A percentile compares a stretch with the other conserved stretches of the same genome.
Evolutionary conservation across 1,284 basidiomycete genomes (phyloP).

Genomic region (Fomitiporia mediterranea): DNA sequence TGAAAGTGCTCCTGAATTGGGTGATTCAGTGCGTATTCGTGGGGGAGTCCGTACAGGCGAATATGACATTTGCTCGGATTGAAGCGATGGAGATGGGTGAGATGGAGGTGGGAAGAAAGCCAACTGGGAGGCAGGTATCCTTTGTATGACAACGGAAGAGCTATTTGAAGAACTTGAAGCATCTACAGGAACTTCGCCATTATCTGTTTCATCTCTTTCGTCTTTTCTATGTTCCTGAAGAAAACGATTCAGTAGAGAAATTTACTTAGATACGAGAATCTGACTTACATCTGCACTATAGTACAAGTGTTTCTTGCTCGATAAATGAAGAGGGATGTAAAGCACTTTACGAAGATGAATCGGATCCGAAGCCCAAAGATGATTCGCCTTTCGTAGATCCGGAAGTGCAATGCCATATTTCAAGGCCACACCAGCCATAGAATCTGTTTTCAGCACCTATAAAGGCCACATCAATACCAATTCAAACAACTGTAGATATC

Average conservation of each 20-base stretch:
- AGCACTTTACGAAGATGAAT: constrained; percentile 82
- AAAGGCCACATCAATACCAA: background rate
- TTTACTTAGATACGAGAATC: background rate
- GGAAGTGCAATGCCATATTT: constrained; percentile 82
- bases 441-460: constrained; percentile 70
- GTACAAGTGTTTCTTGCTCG: constrained; percentile 27
- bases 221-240: constrained; percentile 24
- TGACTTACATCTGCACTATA: constrained; percentile 2
- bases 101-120: constrained; percentile 57
- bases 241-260: background rate
- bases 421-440: constrained; percentile 79
- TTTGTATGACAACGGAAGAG: constrained; percentile 38
- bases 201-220: constrained; percentile 27
- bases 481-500: background rate
- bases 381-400: constrained; percentile 81
- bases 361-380: constrained; percentile 86
- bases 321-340: constrained; percentile 64
- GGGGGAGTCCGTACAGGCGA: background rate
- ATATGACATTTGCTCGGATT: constrained; percentile 1
- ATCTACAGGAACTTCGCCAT: constrained; percentile 6
- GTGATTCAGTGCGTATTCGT: constrained; percentile 4
- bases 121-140: constrained; percentile 49
- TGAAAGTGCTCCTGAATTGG: background rate
- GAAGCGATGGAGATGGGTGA: constrained; percentile 26
- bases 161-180: constrained; percentile 14